phyloP scores from a whole-genome alignment of 2,329 filamentous ascomycete species.

The Emericellopsis cladophorae region DNA sequence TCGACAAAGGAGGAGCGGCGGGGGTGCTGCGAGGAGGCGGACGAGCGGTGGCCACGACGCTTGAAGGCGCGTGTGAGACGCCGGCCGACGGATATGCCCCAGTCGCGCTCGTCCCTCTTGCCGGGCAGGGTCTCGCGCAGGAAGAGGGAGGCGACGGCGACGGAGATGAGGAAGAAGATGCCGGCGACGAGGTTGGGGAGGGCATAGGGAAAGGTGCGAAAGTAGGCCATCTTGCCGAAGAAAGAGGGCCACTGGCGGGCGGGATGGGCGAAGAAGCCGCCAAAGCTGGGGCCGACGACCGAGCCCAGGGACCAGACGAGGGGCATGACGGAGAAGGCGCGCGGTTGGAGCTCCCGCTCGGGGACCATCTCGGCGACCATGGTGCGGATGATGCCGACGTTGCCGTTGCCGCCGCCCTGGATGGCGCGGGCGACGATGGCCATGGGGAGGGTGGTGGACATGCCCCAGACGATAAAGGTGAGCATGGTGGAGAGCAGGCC shows the following conservation, averaged over 20 bases:
- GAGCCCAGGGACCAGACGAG: slow-evolving; percentile 78
- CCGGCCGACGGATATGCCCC: slow-evolving; percentile 61
- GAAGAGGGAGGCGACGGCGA: slow-evolving; percentile 64
- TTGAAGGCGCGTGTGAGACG: slow-evolving; percentile 37
- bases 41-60: slow-evolving; percentile 3
- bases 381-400: slow-evolving; percentile 84
- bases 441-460: slow-evolving; percentile 69
- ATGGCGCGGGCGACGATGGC: slow-evolving; percentile 66
- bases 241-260: slow-evolving; percentile 58
- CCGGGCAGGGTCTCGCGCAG: slow-evolving; percentile 74
- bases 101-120: slow-evolving; percentile 56
- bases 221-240: slow-evolving; percentile 55
- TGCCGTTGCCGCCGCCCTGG: slow-evolving; percentile 79
- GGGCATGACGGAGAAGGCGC: slow-evolving; percentile 89
- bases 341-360: slow-evolving; percentile 72
- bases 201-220: slow-evolving; percentile 68
- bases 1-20: slow-evolving; percentile 37
- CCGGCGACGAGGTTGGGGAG: slow-evolving; percentile 74
- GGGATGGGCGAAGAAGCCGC: slow-evolving; percentile 75
- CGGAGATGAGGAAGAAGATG: slow-evolving; percentile 65
- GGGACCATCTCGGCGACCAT: slow-evolving; percentile 91
- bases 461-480: slow-evolving; percentile 70
- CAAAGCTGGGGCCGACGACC: slow-evolving; percentile 79
- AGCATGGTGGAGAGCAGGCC: slow-evolving; percentile 71
- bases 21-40: slow-evolving; percentile 4